Base-by-base conservation (phyloP, 1,284 basidiomycete genomes). In the Salmacisia buchloeana region DNA sequence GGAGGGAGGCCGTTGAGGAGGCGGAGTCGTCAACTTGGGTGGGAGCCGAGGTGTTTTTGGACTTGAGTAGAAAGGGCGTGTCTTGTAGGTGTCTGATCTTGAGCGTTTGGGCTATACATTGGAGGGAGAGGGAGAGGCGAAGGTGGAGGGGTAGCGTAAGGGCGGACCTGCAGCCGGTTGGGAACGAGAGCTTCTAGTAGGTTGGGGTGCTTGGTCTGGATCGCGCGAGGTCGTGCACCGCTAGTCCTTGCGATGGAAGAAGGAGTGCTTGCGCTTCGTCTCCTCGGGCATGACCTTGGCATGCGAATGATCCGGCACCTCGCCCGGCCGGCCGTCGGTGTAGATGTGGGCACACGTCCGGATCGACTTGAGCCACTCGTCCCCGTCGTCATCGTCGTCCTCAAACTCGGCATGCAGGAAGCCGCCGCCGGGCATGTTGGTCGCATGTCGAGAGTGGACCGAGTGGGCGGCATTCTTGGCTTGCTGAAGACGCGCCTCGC, bases 351-450 rank as follows among this genome's bases (percentile, higher is more conserved):
- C 77, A 59, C 80, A 81, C 2, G 78, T 78, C 13, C 74, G 65
- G 54, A 81, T 78, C 29, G 58, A 63, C 63, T 78, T 77, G 29
- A 82, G 66, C 81, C 81, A 82, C 29, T 80, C 76, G 66, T 82
- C 81, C 1, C 77, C 77, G 33, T 72, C 63, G 33, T 80, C 77
- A 61, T 81, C 81, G 41, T 77, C 76, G 49, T 81, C 75, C 62
- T 80, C 79, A 31, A 72, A 79, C 31, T n/a, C 29, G 58, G n/a
- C 18, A 23, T 13, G 10, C 23, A 45, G n/a, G 58, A 43, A 59
- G 39, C 58, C 58, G 15, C 31, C 58, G 31, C 41, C 58, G 3
- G 33, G 36, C 38, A 35, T 33, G 18, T 43, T 7, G 27, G 38
- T 10, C 25, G 39, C 39, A 3, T 41, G 25, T 21, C 27, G 18